phyloP scores from a whole-genome alignment of 805 yeast genomes.

The Torulaspora indica region DNA sequence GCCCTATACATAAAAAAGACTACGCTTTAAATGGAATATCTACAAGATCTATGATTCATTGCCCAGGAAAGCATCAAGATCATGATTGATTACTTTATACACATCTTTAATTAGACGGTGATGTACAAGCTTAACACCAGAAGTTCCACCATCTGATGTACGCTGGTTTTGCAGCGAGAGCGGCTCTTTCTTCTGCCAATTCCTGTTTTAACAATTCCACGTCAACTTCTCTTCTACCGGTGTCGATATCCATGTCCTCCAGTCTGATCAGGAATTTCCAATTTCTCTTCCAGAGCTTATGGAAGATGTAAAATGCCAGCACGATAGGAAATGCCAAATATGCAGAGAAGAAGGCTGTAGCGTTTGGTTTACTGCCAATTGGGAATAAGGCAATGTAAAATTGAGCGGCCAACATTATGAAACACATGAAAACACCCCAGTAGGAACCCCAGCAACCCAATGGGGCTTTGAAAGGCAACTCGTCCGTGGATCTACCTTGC shows the following conservation, averaged over 20 bases:
- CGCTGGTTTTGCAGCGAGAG: slow-evolving; percentile 42
- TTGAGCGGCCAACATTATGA: slow-evolving; percentile 64
- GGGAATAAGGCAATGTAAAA: slow-evolving; percentile 83
- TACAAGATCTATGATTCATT: background rate
- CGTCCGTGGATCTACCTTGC: slow-evolving; percentile 66
- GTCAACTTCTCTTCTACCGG: slow-evolving; percentile 58
- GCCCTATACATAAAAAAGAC: background rate
- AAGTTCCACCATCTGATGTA: slow-evolving; percentile 42
- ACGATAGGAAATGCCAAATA: slow-evolving; percentile 64
- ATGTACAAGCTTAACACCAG: slow-evolving; percentile 42
- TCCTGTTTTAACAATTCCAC: slow-evolving; percentile 49
- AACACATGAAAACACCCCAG: slow-evolving; percentile 54
- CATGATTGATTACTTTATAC: background rate
- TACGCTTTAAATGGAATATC: background rate
- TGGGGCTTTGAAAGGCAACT: slow-evolving; percentile 62
- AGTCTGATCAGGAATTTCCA: slow-evolving; percentile 42
- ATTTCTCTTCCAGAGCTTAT: slow-evolving; percentile 50
- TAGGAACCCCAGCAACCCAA: slow-evolving; percentile 65
- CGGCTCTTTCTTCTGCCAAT: slow-evolving; percentile 49
- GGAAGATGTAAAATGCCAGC: slow-evolving; percentile 50
- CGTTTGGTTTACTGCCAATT: slow-evolving; percentile 47
- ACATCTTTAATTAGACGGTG: background rate
- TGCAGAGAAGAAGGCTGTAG: slow-evolving; percentile 56
- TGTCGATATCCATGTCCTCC: slow-evolving; percentile 53
- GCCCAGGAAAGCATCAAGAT: background rate